Base-by-base conservation (phyloP, 495 filamentous ascomycete genomes). In the Lepraria neglecta region DNA sequence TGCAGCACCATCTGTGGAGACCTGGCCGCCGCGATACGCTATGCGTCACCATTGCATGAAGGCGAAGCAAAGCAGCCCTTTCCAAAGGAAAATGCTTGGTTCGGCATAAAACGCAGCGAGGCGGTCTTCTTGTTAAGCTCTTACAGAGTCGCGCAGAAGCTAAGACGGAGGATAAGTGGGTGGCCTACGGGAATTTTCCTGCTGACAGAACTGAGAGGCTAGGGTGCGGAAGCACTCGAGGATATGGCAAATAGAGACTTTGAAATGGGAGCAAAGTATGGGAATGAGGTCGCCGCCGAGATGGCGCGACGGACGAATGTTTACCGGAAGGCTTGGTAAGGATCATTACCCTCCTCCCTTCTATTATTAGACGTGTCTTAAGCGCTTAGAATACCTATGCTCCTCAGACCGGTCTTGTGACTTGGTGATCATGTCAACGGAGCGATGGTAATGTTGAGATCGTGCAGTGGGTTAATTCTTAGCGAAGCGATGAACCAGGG, bases 241-340 rank as follows among this genome's bases (percentile, higher is more conserved):
- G 46, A 50, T 19, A 24, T 50, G 46, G 19, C 46, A 27, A 50
- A 2, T 50, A 28, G 21, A 27, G 46, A 50, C 15, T 50, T 50
- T 6, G 46, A 28, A 4, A 14, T 28, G 59, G 33, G 59, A 2
- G 54, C 50, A 19, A n/a, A 9, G 47, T 61, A 31, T 24, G 59
- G 33, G 31, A 17, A 28, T 55, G 50, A 43, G 60, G 40, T 46
- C 53, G 27, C n/a, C 40, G 24, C 43, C 28, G 54, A 55, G 31
- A 38, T 17, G 35, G 40, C 15, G 33, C 24, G 50, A 7, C 24
- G 24, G 48, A 42, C 46, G 27, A 48, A 51, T 46, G 24, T 46
- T 24, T 17, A 53, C 5, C 28, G 21, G 17, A 60, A 30, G 48
- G 48, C 48, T 30, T 28, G 40, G 31, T 33, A 24, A 44, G 27